Conservation (phyloP, 371 early-diverging fungal species). For the Mucor sp. region DNA sequence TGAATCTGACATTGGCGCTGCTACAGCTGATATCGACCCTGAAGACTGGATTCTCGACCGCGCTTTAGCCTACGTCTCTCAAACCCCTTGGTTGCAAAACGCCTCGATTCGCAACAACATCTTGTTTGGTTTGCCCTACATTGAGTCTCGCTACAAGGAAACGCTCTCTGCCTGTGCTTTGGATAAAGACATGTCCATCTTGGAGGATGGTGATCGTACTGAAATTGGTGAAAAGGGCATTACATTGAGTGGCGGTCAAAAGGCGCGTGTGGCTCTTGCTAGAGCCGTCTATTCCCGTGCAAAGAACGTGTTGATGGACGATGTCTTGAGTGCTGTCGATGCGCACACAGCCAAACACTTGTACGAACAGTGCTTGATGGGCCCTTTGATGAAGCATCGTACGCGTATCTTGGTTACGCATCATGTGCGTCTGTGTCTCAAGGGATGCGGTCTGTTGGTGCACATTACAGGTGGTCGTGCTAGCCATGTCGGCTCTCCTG, state of each 20-base stretch:
- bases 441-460: slow-evolving; percentile 21
- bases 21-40: slow-evolving; percentile 21
- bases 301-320: slow-evolving; percentile 78
- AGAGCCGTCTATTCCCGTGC: slow-evolving; percentile 82
- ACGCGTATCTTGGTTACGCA: slow-evolving; percentile 91
- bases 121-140: slow-evolving; percentile 51
- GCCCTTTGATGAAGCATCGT: slow-evolving; percentile 71
- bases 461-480: slow-evolving; percentile 53
- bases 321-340: slow-evolving; percentile 83
- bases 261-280: slow-evolving; percentile 82
- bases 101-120: slow-evolving; percentile 74
- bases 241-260: slow-evolving; percentile 78
- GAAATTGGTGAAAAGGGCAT: slow-evolving; percentile 92
- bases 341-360: slow-evolving; percentile 90
- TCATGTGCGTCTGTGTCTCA: slow-evolving; percentile 77
- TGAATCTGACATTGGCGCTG: slow-evolving; percentile 33
- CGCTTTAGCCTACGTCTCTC: slow-evolving; percentile 32
- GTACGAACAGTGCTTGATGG: slow-evolving; percentile 68
- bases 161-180: slow-evolving; percentile 68
- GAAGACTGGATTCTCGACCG: slow-evolving; percentile 22
- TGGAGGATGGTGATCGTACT: slow-evolving; percentile 88
- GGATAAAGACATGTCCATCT: slow-evolving; percentile 48
- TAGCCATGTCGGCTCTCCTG: slow-evolving; percentile 43
- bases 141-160: slow-evolving; percentile 48
- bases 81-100: slow-evolving; percentile 84